Evolutionary conservation across 1,139 yeast genomes (phyloP).

Genomic region (Meyerozyma elateridarum): DNA sequence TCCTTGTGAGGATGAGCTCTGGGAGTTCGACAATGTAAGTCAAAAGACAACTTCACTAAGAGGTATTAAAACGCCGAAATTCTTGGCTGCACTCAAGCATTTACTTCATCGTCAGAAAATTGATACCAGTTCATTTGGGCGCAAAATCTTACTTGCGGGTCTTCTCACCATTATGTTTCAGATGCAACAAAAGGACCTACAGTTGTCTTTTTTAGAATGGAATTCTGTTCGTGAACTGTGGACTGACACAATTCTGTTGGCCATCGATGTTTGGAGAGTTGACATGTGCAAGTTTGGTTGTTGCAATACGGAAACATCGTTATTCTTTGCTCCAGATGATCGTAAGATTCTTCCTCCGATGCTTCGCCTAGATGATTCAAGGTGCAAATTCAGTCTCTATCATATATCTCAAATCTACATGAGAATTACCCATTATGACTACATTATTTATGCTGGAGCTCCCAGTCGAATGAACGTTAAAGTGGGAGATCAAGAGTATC

Average conservation of each 20-base stretch:
- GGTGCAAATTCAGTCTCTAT: conserved; percentile 9
- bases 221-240: conserved; percentile 41
- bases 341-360: conserved; percentile 17
- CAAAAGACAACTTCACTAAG: conserved; percentile 8
- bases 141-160: conserved; percentile 66
- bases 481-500: conserved; percentile 11
- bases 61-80: conserved; percentile 17
- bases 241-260: conserved; percentile 60
- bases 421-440: conserved; percentile 14
- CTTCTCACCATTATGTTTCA: conserved; percentile 64
- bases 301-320: conserved; percentile 22
- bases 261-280: conserved; percentile 56
- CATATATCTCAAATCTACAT: conserved; percentile 13
- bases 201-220: conserved; percentile 38
- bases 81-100: conserved; percentile 52
- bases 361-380: conserved; percentile 11
- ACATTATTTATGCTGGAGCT: conserved; percentile 14
- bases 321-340: conserved; percentile 13
- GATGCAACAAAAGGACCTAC: conserved; percentile 70
- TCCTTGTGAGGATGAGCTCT: conserved; percentile 29
- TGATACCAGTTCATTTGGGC: conserved; percentile 47
- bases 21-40: conserved; percentile 20
- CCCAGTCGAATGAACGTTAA: conserved; percentile 14
- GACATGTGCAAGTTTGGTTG: conserved; percentile 29
- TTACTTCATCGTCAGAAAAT: conserved; percentile 50